Conservation (phyloP, 2,329 filamentous ascomycete species). For the Ophiobolus disseminans region DNA sequence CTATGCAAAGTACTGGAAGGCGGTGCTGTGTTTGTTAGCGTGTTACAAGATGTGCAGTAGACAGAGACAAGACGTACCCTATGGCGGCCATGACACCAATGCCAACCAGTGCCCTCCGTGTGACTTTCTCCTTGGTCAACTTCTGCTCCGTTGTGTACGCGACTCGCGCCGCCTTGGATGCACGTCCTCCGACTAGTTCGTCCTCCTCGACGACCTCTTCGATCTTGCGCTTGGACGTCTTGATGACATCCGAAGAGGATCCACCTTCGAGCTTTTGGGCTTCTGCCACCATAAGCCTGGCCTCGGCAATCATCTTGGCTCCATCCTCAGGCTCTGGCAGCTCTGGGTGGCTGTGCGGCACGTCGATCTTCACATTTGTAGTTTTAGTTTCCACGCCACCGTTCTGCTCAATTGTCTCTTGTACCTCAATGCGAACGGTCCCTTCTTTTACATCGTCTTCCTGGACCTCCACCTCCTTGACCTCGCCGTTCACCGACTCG, state of each 20-base stretch:
- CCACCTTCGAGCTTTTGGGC: conserved; percentile 62
- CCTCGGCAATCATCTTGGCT: conserved; percentile 81
- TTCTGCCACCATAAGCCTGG: conserved; percentile 85
- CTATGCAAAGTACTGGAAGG: conserved; percentile 39
- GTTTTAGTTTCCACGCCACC: conserved; percentile 71
- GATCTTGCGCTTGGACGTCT: conserved; percentile 48
- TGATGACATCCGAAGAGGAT: conserved; percentile 20
- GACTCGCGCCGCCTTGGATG: conserved; percentile 74
- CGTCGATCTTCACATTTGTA: conserved; percentile 77
- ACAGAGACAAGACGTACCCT: conserved; percentile 70
- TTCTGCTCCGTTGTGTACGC: conserved; percentile 69
- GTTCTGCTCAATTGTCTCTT: conserved; percentile 66
- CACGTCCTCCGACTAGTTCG: conserved; percentile 58
- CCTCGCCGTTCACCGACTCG: conserved; percentile 58
- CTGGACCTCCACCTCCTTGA: conserved; percentile 27
- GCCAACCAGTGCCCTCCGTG: conserved; percentile 83
- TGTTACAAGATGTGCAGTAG: neutral
- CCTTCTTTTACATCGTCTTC: conserved; percentile 42
- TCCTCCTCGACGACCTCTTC: conserved; percentile 67
- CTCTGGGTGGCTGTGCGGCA: conserved; percentile 71
- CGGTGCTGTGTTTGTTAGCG: conserved; percentile 34
- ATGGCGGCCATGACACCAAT: conserved; percentile 86
- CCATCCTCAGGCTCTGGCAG: conserved; percentile 79
- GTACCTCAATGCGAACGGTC: conserved; percentile 72
- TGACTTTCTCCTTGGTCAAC: conserved; percentile 83